A percentile compares a stretch with the other conserved stretches of the same genome.
Evolutionary conservation across 305 asterid species (phyloP).

Genomic region (Fraxinus angustifolia): DNA sequence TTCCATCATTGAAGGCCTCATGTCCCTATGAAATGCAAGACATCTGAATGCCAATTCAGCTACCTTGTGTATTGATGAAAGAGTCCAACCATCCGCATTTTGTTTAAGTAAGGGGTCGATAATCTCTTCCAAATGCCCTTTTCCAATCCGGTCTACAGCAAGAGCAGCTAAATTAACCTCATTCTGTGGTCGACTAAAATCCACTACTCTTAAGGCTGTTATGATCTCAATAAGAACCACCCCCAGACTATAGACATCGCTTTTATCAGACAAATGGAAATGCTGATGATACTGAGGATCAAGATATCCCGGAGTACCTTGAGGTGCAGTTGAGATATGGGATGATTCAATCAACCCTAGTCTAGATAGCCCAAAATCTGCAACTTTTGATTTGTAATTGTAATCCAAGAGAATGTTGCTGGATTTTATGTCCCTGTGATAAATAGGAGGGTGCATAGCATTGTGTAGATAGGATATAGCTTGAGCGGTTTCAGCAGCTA

Average conservation of each 20-base stretch:
- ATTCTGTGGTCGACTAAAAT: slow-evolving; percentile 40
- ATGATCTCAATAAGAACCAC: slow-evolving; percentile 57
- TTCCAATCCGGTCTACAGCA: slow-evolving; percentile 50
- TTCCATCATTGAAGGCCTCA: slow-evolving; percentile 67
- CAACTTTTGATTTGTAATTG: slow-evolving; percentile 48
- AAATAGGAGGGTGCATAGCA: slow-evolving; percentile 55
- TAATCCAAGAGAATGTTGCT: slow-evolving; percentile 57
- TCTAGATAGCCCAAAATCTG: slow-evolving; percentile 56
- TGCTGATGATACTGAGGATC: slow-evolving; percentile 62
- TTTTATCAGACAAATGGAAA: slow-evolving; percentile 56
- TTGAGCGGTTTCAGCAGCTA: slow-evolving; percentile 58
- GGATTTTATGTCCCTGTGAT: slow-evolving; percentile 56
- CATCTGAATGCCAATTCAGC: slow-evolving; percentile 63
- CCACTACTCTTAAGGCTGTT: slow-evolving; percentile 49
- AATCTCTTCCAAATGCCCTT: slow-evolving; percentile 39
- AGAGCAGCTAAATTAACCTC: slow-evolving; percentile 51
- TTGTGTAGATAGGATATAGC: slow-evolving; percentile 58
- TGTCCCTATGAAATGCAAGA: slow-evolving; percentile 51
- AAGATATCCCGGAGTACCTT: slow-evolving; percentile 58
- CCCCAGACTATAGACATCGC: slow-evolving; percentile 60
- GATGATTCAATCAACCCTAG: slow-evolving; percentile 42
- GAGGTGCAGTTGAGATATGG: slow-evolving; percentile 60
- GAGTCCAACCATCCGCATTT: slow-evolving; percentile 31
- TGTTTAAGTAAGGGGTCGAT: slow-evolving; percentile 43
- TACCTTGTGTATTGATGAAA: slow-evolving; percentile 39